Evolutionary conservation across 2,329 filamentous ascomycete species (phyloP), one percentile per base, ranked within the genome.

Genomic region (Rutstroemia sp.): DNA sequence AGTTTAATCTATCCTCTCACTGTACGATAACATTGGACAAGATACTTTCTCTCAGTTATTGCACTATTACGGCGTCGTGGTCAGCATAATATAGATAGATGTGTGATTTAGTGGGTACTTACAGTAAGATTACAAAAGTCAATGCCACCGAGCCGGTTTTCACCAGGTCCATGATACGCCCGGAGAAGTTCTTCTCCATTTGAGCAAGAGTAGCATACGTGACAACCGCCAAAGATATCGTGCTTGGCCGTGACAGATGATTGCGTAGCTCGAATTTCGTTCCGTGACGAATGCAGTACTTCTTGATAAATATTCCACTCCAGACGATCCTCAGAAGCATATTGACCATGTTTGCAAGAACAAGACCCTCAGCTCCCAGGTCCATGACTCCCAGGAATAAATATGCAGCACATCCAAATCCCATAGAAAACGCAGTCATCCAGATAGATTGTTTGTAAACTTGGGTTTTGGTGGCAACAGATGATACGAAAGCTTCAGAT

Each of bases 401-500:
- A 66, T 85, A 95, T 1, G 91, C 90, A 0, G 87, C 83, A 0
- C 75, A 73, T 0, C 83, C 88, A 70, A 96, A 97, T 1, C 81
- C 80, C 7, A 79, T 74, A 2, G 90, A 95, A 69, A 95, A 96
- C 2, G 74, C 78, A 4, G 81, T 80, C 92, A 99, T 97, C 84
- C 86, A 94, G 4, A 83, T 70, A 0, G 88, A 90, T 70, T 99
- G 94, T 4, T 70, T 72, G 61, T 90, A 83, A 3, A 99, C 81
- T 63, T 97, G 80, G 4, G 78, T 72, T 61, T 90, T 80, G 0
- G 81, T 86, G 0, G 92, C 92, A 1, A 95, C 89, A 2, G 90
- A 90, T 0, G 92, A 86, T 16, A 97, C 92, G 65, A 99, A 97
- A 0, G 91, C 90, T 73, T 99, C 94, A 1, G 87, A 83, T 21